Evolutionary conservation across 345 rosid genomes (phyloP).

Genomic region (Gossypium bickii): DNA sequence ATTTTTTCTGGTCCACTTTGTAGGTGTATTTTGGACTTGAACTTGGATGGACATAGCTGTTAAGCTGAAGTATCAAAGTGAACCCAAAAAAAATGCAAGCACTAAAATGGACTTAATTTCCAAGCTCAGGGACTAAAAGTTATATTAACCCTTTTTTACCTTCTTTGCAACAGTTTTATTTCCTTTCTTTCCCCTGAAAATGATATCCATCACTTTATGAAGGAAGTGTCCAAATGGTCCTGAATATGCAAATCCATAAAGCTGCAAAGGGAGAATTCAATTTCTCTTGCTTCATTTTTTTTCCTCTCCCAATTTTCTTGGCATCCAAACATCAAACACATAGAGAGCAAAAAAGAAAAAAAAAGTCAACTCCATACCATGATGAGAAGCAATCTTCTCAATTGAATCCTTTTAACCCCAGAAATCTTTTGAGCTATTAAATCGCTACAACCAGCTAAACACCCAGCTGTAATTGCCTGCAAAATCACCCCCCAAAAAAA

Average conservation of each 20-base stretch:
- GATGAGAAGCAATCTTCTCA: conserved; percentile 63
- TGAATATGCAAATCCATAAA: conserved; percentile 80
- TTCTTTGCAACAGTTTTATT: conserved; percentile 73
- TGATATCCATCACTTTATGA: conserved; percentile 71
- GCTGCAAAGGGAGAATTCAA: conserved; percentile 31
- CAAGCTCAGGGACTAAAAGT: no score
- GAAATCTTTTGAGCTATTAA: conserved; percentile 80
- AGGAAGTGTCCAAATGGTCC: conserved; percentile 93
- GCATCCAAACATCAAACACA: conserved; percentile 9
- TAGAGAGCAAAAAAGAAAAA: neutral
- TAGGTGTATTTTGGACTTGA: no score
- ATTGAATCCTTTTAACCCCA: conserved; percentile 65
- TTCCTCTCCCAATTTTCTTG: conserved; percentile 4
- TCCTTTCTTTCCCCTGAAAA: conserved; percentile 73
- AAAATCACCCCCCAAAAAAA: neutral
- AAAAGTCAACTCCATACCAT: conserved; percentile 42
- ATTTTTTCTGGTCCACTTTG: no score
- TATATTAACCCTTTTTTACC: conserved; percentile 30
- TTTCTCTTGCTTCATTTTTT: neutral
- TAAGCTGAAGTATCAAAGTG: no score
- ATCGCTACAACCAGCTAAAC: conserved; percentile 76
- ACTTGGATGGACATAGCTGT: no score
- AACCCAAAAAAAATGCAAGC: no score
- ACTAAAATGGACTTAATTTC: no score
- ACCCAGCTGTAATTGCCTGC: conserved; percentile 81